Evolutionary conservation across 805 yeast genomes (phyloP).

Genomic region (Huiozyma sinensis): DNA sequence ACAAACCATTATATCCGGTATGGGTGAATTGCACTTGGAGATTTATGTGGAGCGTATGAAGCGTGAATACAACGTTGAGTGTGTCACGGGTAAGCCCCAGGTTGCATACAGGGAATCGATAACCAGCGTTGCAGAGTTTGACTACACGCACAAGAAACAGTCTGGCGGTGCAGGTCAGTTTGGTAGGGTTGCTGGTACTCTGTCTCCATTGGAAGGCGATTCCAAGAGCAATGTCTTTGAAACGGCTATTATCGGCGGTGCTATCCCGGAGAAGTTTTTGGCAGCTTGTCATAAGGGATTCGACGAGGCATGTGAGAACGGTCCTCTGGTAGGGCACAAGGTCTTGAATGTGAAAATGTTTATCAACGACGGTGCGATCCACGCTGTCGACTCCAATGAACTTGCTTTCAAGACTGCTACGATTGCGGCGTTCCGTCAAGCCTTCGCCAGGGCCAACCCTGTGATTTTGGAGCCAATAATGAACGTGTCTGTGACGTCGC

Average conservation of each 20-base stretch:
- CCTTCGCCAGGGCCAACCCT: constrained; percentile 75
- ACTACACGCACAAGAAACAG: constrained; percentile 94
- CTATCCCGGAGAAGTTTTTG: constrained; percentile 88
- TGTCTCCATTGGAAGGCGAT: constrained; percentile 43
- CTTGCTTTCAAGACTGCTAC: constrained; percentile 92
- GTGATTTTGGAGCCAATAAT: constrained; percentile 92
- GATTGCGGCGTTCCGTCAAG: constrained; percentile 81
- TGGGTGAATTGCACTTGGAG: constrained; percentile 97
- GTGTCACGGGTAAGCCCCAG: constrained; percentile 94
- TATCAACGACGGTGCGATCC: constrained; percentile 94
- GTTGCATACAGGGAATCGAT: constrained; percentile 96
- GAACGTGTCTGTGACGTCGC: constrained; percentile 88
- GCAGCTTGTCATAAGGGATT: constrained; percentile 93
- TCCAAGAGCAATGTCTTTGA: constrained; percentile 55
- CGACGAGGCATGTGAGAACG: constrained; percentile 89
- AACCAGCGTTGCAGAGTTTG: constrained; percentile 61
- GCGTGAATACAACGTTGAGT: constrained; percentile 93
- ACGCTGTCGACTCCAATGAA: constrained; percentile 94
- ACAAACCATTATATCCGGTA: constrained; percentile 82
- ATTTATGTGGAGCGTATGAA: constrained; percentile 97
- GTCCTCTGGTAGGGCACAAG: constrained; percentile 90
- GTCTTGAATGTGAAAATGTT: constrained; percentile 91
- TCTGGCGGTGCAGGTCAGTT: constrained; percentile 99
- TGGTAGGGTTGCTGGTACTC: constrained; percentile 86
- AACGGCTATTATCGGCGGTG: constrained; percentile 91